Percentiles rank a stretch among this genome's conserved stretches.
Evolutionary conservation across 2,329 filamentous ascomycete species (phyloP).

Genomic region (Purpureocillium lavendulum): DNA sequence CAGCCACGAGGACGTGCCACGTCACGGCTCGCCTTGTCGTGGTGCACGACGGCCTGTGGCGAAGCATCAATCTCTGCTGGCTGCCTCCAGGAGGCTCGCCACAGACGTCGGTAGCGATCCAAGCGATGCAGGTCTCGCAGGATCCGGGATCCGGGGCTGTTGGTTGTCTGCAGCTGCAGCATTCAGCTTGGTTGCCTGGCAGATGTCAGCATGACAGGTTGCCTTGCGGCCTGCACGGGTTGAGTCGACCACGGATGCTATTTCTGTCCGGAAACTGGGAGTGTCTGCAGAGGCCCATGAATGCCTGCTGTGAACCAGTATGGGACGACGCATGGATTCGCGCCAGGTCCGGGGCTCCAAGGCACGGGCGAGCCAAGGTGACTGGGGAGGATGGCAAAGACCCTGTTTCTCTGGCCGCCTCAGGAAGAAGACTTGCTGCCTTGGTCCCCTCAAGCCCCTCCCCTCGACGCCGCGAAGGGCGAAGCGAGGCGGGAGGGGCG

Average conservation of each 20-base stretch:
- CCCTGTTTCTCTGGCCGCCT: too few species aligned
- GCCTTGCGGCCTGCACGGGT: background rate
- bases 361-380: too few species aligned
- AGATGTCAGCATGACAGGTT: background rate
- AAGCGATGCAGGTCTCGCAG: constrained; percentile 9
- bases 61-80: constrained; percentile 19
- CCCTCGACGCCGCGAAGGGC: too few species aligned
- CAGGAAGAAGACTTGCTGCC: too few species aligned
- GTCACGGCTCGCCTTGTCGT: constrained; percentile 21
- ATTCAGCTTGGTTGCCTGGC: constrained; percentile 8
- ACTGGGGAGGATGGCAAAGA: too few species aligned
- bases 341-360: too few species aligned
- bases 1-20: constrained; percentile 31
- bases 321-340: too few species aligned
- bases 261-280: too few species aligned
- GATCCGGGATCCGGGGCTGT: background rate
- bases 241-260: background rate
- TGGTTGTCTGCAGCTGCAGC: constrained; percentile 4
- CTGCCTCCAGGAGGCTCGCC: constrained; percentile 12
- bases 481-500: too few species aligned
- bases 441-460: too few species aligned
- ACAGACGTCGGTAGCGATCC: constrained; percentile 11
- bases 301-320: too few species aligned
- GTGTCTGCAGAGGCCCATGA: too few species aligned
- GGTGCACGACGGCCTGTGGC: constrained; percentile 22